Evolutionary conservation across 257 asterid species (phyloP).

Genomic region (Solanum bukasovii): DNA sequence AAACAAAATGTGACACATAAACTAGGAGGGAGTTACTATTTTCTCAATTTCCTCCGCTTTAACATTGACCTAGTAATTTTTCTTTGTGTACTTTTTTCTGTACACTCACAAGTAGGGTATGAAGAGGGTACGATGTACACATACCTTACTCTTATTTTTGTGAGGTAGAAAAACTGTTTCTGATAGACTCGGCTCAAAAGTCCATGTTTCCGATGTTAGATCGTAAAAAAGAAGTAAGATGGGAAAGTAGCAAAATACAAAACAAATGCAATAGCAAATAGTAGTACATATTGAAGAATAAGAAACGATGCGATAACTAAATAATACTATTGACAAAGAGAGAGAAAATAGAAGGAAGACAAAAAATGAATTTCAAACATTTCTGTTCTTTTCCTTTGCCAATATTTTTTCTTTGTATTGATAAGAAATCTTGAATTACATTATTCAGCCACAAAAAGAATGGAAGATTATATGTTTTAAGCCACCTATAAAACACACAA

Average conservation of each 20-base stretch:
- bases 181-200: background rate
- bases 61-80: background rate
- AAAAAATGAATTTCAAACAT: background rate
- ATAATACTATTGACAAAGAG: background rate
- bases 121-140: background rate
- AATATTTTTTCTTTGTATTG: background rate
- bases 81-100: background rate
- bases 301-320: background rate
- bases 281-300: no score
- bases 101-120: background rate
- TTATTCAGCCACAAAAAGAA: background rate
- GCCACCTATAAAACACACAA: background rate
- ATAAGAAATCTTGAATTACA: conserved; percentile 1
- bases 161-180: no score
- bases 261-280: background rate
- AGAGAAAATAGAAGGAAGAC: background rate
- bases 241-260: background rate
- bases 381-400: background rate
- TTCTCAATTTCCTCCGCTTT: background rate
- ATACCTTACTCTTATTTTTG: no score
- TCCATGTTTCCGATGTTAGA: background rate
- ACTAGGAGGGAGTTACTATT: background rate
- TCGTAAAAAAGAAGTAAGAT: no score
- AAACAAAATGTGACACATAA: background rate
- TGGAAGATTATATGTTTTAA: background rate